Evolutionary conservation across 1,284 basidiomycete genomes (phyloP).

Genomic region (Erythrobasidium hasegawianum): DNA sequence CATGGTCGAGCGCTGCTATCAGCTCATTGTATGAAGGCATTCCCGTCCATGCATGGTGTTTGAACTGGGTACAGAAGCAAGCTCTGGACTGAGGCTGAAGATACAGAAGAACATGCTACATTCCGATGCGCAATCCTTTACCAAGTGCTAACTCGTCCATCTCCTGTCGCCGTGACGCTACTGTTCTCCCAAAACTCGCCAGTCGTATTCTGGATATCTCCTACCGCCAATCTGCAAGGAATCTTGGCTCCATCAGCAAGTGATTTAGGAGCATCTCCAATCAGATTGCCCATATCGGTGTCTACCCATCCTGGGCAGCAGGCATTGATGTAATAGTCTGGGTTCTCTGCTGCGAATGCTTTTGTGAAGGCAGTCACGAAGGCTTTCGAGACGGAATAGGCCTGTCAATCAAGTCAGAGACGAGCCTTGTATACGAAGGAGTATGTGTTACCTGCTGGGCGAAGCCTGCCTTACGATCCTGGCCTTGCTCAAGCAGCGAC

Average conservation of each 20-base stretch:
- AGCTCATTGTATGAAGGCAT: too few relatives aligned
- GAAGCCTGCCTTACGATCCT: slow-evolving; percentile 10
- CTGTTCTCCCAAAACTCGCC: slow-evolving; percentile 24
- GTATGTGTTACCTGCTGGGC: not conserved
- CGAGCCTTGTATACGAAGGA: too few relatives aligned
- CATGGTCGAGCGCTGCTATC: too few relatives aligned
- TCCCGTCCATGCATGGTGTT: too few relatives aligned
- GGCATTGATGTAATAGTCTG: slow-evolving; percentile 9
- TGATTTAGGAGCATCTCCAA: slow-evolving; percentile 8
- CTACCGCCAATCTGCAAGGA: slow-evolving; percentile 6
- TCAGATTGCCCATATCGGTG: slow-evolving; percentile 15
- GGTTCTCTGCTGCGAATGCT: slow-evolving; percentile 9
- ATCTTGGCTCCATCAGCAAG: slow-evolving; percentile 17
- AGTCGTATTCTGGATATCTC: slow-evolving; percentile 8
- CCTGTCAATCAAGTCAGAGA: not conserved
- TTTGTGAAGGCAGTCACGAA: slow-evolving; percentile 7
- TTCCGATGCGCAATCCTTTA: too few relatives aligned
- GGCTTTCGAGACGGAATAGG: slow-evolving; percentile 11
- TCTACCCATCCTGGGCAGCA: slow-evolving; percentile 24
- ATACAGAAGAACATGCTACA: too few relatives aligned
- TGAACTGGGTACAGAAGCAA: too few relatives aligned
- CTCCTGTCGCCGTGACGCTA: slow-evolving; percentile 2
- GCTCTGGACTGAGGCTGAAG: too few relatives aligned
- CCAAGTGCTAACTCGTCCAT: slow-evolving; percentile 12
- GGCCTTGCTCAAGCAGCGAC: slow-evolving; percentile 12